Base-by-base conservation (phyloP, 1,284 basidiomycete species). In the Irpex lacteus region DNA sequence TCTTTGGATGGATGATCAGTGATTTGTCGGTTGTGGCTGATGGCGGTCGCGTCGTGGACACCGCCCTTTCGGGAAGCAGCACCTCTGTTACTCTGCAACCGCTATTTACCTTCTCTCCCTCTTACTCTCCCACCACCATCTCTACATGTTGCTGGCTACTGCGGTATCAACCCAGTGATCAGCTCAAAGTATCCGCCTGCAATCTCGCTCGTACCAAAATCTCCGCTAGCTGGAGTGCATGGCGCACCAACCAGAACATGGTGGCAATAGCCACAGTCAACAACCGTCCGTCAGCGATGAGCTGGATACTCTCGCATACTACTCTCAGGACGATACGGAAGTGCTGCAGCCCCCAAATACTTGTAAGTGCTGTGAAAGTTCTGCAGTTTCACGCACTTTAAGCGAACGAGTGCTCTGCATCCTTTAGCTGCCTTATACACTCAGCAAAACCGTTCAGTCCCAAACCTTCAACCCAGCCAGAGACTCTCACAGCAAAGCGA, bases 391-490 rank as follows among this genome's bases (percentile, higher is more conserved):
- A 15, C 19, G 18, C 52, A 44, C 9, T n/a, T 6, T 37, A 15
- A 38, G 26, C 6, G 36, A 60, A 58, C 60, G 34, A 21, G 9
- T n/a, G 32, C 53, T 8, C 36, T 59, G 19, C 59, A 32, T 18
- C 52, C 8, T 40, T 32, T 55, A 60, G 60, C 59, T 36, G 59
- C 62, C 32, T 56, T 69, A 37, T 67, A 59, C 40, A 62, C 57
- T 58, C 73, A 72, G 63, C 68, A 73, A 56, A 82, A 82, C 70
- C 77, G 75, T 62, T 81, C 80, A 18, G 80, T 79, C 72, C 65
- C 65, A 37, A 66, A 78, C 34, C 71, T 82, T 74, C 80, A 37
- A 74, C 75, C 34, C 77, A 81, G 66, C 71, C 72, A 60, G 76
- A 55, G 76, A 77, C 65, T 70, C 73, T 50, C 66, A 73, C 52